These are phyloP conservation scores for Penicillium sp. DNA, from an alignment of 2,329 filamentous ascomycete species.

Conservation along the genomic window DNA sequence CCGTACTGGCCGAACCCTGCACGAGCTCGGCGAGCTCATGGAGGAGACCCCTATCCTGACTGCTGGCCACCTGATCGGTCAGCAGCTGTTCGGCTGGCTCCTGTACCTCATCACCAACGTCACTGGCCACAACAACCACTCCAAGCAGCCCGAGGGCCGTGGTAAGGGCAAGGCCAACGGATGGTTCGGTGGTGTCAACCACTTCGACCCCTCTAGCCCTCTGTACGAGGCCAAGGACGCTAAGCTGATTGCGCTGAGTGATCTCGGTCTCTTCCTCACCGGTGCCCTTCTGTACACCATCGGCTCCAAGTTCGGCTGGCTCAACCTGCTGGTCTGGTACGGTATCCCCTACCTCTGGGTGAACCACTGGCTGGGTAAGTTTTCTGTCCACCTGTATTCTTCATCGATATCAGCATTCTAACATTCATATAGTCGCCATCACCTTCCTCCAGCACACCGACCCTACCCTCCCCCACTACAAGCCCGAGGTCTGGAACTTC, in stretches of 20 bases:
- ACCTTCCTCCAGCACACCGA: slow-evolving; percentile 98
- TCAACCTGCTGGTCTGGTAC: slow-evolving; percentile 93
- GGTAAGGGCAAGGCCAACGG: slow-evolving; percentile 92
- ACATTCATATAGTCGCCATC: slow-evolving; percentile 73
- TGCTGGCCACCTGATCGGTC: slow-evolving; percentile 68
- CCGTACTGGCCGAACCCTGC: slow-evolving; percentile 69
- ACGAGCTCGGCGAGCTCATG: slow-evolving; percentile 83
- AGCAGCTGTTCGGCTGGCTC: slow-evolving; percentile 92
- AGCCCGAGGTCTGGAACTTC: slow-evolving; percentile 83
- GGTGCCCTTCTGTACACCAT: slow-evolving; percentile 64
- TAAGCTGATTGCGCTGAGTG: slow-evolving; percentile 80
- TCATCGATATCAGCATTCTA: neutral
- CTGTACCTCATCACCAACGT: slow-evolving; percentile 89
- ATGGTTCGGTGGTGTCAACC: slow-evolving; percentile 77
- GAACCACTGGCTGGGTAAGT: slow-evolving; percentile 96
- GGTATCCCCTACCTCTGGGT: slow-evolving; percentile 94
- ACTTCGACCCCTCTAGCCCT: slow-evolving; percentile 86
- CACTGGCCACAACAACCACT: slow-evolving; percentile 94
- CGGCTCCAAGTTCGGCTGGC: slow-evolving; percentile 75
- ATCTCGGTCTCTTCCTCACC: slow-evolving; percentile 72
- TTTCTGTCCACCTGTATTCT: neutral
- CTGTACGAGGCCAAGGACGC: slow-evolving; percentile 90
- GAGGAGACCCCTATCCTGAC: slow-evolving; percentile 93
- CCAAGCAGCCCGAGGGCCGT: slow-evolving; percentile 86
- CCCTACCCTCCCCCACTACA: slow-evolving; percentile 89